These are phyloP conservation scores for Candida tallmaniae DNA, from an alignment of 805 yeast species.

Conservation along the genomic window DNA sequence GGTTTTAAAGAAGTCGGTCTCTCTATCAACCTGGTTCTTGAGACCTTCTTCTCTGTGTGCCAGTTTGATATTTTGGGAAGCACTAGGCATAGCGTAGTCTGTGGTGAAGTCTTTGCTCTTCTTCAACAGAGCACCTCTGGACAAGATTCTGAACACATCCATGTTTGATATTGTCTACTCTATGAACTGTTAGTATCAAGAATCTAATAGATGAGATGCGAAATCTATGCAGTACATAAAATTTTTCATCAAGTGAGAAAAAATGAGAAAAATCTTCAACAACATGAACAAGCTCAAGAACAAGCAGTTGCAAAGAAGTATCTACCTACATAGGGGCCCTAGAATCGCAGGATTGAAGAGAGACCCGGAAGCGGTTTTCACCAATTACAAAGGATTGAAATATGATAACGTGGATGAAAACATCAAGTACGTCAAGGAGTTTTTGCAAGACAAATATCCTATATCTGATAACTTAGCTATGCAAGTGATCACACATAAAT, in stretches of 20 bases:
- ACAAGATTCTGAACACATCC: constrained; percentile 85
- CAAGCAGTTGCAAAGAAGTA: constrained; percentile 16
- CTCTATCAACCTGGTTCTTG: constrained; percentile 55
- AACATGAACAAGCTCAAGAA: too few species aligned
- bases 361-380: constrained; percentile 54
- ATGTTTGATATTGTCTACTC: constrained; percentile 27
- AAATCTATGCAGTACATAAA: constrained; percentile 3
- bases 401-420: constrained; percentile 53
- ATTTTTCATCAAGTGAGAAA: constrained; percentile 2
- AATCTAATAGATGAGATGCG: constrained; percentile 1
- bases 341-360: constrained; percentile 70
- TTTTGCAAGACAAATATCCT: constrained; percentile 43
- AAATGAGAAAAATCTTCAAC: too few species aligned
- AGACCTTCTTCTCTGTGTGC: constrained; percentile 36
- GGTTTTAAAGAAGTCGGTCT: constrained; percentile 78
- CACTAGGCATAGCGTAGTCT: constrained; percentile 34
- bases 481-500: constrained; percentile 88
- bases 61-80: constrained; percentile 18
- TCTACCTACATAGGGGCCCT: constrained; percentile 44
- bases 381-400: constrained; percentile 28
- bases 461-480: constrained; percentile 60
- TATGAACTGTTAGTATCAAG: neutral
- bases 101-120: constrained; percentile 45
- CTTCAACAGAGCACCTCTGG: constrained; percentile 80
- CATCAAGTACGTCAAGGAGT: constrained; percentile 43